phyloP scores from a whole-genome alignment of 345 rosid species.

The Euphorbia peplus region DNA sequence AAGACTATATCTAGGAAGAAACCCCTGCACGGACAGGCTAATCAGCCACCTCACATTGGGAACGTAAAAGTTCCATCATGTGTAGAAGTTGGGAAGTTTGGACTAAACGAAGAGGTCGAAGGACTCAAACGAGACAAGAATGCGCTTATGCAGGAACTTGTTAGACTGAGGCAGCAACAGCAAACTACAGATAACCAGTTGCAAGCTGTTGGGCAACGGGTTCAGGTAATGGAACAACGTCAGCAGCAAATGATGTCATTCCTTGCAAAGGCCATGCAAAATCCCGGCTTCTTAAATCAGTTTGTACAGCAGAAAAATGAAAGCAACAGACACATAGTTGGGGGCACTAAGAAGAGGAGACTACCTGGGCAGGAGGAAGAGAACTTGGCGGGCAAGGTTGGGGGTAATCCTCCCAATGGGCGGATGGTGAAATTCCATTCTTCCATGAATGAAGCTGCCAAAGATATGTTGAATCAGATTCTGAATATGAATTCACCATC shows the following conservation, averaged over 20 bases:
- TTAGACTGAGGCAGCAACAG: conserved; percentile 86
- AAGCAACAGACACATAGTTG: conserved; percentile 49
- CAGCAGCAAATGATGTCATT: conserved; percentile 98
- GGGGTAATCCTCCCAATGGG: conserved; percentile 9
- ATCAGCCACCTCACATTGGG: conserved; percentile 63
- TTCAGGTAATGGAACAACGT: conserved; percentile 94
- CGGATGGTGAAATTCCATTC: conserved; percentile 33
- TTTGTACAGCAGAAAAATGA: conserved; percentile 93
- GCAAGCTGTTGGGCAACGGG: conserved; percentile 77
- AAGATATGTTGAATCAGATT: conserved; percentile 31
- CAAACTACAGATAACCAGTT: conserved; percentile 82
- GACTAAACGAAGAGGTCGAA: conserved; percentile 93
- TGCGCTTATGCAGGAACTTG: conserved; percentile 95
- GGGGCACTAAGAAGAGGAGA: conserved; percentile 29
- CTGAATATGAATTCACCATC: conserved; percentile 27
- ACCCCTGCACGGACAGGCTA: conserved; percentile 56
- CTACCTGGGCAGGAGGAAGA: conserved; percentile 27
- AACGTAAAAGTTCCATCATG: conserved; percentile 65
- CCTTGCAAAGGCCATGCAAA: conserved; percentile 91
- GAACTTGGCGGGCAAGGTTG: conserved; percentile 4
- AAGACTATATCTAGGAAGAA: conserved; percentile 72
- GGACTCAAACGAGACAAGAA: conserved; percentile 93
- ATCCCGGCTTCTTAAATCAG: conserved; percentile 89
- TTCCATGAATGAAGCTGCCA: conserved; percentile 34
- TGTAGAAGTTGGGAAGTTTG: conserved; percentile 96